Percentiles rank a stretch among this genome's conserved stretches.
phyloP scores from a whole-genome alignment of 495 filamentous ascomycete genomes.

The Daldinia decipiens region DNA sequence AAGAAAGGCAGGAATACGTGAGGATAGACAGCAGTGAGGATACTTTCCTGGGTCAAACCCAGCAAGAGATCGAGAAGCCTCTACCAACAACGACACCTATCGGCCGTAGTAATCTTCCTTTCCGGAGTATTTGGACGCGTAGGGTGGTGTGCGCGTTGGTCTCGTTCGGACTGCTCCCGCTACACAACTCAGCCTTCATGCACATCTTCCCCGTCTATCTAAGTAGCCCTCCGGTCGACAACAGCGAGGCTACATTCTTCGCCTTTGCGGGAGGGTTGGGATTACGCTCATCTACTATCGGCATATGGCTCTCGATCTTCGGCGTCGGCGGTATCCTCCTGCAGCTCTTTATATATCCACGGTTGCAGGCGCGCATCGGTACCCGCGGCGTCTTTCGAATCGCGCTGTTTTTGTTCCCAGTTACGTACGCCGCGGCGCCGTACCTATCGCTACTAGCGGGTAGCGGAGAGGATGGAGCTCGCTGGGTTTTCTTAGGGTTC shows the following conservation, averaged over 20 bases:
- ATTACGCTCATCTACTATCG: constrained; percentile 72
- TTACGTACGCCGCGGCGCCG: constrained; percentile 72
- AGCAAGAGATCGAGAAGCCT: constrained; percentile 46
- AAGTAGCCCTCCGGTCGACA: constrained; percentile 68
- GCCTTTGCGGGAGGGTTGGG: constrained; percentile 79
- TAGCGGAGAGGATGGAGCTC: constrained; percentile 28
- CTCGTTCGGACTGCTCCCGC: constrained; percentile 72
- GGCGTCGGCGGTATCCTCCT: constrained; percentile 74
- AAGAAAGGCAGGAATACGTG: constrained; percentile 21
- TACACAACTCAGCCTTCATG: constrained; percentile 81
- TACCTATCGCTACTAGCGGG: constrained; percentile 71
- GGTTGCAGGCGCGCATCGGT: constrained; percentile 67
- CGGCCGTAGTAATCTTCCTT: constrained; percentile 55
- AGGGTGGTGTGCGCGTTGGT: constrained; percentile 71
- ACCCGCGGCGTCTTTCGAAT: constrained; percentile 68
- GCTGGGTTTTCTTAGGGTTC: constrained; percentile 65
- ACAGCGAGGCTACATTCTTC: constrained; percentile 61
- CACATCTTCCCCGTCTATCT: constrained; percentile 78
- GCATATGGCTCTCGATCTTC: constrained; percentile 73
- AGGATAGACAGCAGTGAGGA: constrained; percentile 34
- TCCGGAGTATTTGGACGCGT: constrained; percentile 69
- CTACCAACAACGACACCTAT: constrained; percentile 26
- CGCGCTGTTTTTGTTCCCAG: constrained; percentile 70
- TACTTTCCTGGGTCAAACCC: constrained; percentile 39
- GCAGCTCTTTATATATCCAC: constrained; percentile 77